Percentiles rank a stretch among this genome's conserved stretches.
Evolutionary conservation across 768 basidiomycete genomes (phyloP).

Genomic region (Pulveroboletus sp.): DNA sequence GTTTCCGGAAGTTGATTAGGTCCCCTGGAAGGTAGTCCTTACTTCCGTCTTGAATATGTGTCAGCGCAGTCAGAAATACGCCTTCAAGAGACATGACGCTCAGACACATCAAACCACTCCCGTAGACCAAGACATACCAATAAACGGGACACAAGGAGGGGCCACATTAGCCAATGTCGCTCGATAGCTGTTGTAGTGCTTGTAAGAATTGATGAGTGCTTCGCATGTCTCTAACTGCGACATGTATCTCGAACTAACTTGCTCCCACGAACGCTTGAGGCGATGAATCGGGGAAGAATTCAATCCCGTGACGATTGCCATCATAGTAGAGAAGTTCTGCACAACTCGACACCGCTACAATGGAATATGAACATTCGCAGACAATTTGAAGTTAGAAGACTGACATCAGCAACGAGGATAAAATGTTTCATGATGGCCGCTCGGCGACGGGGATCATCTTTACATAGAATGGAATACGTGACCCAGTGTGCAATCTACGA

Average conservation of each 20-base stretch:
- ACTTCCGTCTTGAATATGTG: constrained; percentile 60
- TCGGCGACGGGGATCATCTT: constrained; percentile 55
- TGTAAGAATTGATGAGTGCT: constrained; percentile 56
- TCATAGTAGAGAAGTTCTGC: constrained; percentile 67
- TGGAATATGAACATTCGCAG: constrained; percentile 1
- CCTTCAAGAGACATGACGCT: constrained; percentile 30
- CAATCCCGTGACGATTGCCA: constrained; percentile 62
- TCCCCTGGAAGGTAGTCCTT: constrained; percentile 42
- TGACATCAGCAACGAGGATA: constrained; percentile 59
- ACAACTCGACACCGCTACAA: constrained; percentile 53
- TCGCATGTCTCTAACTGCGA: constrained; percentile 49
- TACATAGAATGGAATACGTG: constrained; percentile 48
- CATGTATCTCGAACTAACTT: constrained; percentile 45
- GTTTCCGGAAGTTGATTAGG: constrained; percentile 57
- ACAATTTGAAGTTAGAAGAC: constrained; percentile 13
- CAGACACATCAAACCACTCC: background rate
- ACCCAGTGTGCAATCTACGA: constrained; percentile 59
- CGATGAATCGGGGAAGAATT: constrained; percentile 62
- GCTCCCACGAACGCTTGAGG: constrained; percentile 62
- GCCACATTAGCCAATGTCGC: constrained; percentile 47
- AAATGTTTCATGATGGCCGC: constrained; percentile 62
- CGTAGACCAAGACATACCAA: constrained; percentile 40
- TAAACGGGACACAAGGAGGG: constrained; percentile 67
- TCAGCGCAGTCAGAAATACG: constrained; percentile 54
- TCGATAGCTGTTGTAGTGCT: constrained; percentile 64